A percentile compares a stretch with the other conserved stretches of the same genome.
phyloP scores from a whole-genome alignment of 257 asterid species.

The Ophiorrhiza pumila region DNA sequence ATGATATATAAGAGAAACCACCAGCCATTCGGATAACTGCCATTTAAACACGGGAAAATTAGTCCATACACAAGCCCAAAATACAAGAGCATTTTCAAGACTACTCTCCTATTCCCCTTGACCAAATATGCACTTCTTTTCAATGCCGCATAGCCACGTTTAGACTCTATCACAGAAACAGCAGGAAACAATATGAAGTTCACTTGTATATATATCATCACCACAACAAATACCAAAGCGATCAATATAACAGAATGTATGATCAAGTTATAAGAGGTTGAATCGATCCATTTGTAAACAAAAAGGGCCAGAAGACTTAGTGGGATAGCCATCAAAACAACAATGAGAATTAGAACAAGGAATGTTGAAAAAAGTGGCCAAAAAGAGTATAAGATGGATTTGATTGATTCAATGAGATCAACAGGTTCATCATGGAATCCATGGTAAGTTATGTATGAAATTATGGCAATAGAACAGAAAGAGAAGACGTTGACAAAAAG shows the following conservation, averaged over 20 bases:
- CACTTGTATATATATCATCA: too few relatives aligned
- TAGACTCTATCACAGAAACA: too few relatives aligned
- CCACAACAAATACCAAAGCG: too few relatives aligned
- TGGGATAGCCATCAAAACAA: constrained; percentile 12
- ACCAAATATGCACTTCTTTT: too few relatives aligned
- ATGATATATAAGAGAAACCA: too few relatives aligned
- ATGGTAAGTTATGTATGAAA: constrained; percentile 43
- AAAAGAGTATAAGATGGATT: constrained; percentile 42
- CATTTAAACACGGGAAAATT: too few relatives aligned
- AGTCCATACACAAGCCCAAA: too few relatives aligned
- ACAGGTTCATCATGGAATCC: constrained; percentile 43
- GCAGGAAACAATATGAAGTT: too few relatives aligned
- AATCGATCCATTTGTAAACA: neutral
- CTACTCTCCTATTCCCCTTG: too few relatives aligned
- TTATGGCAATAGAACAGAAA: constrained; percentile 36
- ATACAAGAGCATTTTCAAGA: too few relatives aligned
- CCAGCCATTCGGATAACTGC: too few relatives aligned
- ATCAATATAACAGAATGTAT: neutral
- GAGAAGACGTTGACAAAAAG: constrained; percentile 17
- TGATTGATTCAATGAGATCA: constrained; percentile 30
- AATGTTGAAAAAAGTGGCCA: constrained; percentile 23
- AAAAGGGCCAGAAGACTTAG: constrained; percentile 8
- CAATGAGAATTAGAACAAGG: neutral
- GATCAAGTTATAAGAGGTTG: constrained; percentile 11
- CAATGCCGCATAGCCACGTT: too few relatives aligned